Percentiles rank a stretch among this genome's conserved stretches.
Conservation (phyloP, 352 stramenopile species). For the Peronospora belbahrii region DNA sequence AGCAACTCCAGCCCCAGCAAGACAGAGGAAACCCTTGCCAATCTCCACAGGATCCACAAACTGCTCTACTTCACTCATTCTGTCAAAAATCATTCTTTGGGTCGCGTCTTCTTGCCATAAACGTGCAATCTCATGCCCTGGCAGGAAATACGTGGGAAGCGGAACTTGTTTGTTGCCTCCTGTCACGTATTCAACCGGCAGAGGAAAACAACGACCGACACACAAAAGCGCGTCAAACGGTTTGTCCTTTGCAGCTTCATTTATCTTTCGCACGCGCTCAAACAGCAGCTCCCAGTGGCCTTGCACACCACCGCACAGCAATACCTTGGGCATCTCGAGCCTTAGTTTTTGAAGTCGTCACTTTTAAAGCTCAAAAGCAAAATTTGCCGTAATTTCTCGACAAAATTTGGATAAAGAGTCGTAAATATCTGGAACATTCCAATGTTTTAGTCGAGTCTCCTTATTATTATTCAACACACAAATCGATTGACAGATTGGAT, state of each 20-base stretch:
- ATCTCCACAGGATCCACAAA: conserved; percentile 27
- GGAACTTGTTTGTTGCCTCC: conserved; percentile 31
- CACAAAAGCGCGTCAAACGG: conserved; percentile 60
- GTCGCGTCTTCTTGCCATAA: conserved; percentile 22
- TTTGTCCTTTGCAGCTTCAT: conserved; percentile 39
- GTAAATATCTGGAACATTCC: too few species aligned
- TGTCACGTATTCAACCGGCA: conserved; percentile 39
- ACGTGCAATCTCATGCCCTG: conserved; percentile 23
- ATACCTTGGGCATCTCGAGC: conserved; percentile 64
- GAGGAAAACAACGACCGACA: conserved; percentile 46
- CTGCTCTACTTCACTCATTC: conserved; percentile 21
- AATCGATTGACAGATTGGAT: conserved; percentile 2
- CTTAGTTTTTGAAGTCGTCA: too few species aligned
- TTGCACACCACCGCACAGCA: conserved; percentile 63
- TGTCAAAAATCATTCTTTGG: conserved; percentile 33
- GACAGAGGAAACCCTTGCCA: conserved; percentile 39
- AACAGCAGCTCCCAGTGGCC: conserved; percentile 58
- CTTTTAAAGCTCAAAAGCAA: too few species aligned
- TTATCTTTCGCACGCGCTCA: conserved; percentile 64
- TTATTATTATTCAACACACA: too few species aligned
- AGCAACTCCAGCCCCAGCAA: conserved; percentile 38
- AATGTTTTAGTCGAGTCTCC: too few species aligned
- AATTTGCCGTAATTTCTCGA: too few species aligned
- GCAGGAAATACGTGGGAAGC: conserved; percentile 56
- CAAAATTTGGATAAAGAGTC: too few species aligned